phyloP scores from a whole-genome alignment of 1,284 basidiomycete genomes.

The Fomitiporia mediterranea region DNA sequence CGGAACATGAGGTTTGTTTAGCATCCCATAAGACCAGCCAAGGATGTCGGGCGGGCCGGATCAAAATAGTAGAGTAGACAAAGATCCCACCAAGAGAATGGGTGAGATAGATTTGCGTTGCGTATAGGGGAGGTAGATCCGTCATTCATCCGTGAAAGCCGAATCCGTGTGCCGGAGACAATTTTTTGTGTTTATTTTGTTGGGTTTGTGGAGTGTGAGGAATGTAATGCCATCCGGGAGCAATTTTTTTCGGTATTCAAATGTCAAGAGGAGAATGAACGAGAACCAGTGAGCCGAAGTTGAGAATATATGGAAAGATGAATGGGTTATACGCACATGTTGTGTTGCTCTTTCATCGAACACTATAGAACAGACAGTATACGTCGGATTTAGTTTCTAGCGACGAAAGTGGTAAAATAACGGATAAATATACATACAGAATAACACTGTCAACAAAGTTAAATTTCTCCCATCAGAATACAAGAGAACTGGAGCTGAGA shows the following conservation, averaged over 20 bases:
- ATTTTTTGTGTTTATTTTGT: too few relatives aligned
- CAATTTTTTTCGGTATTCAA: background rate
- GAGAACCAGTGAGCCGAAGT: background rate
- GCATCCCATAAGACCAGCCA: too few relatives aligned
- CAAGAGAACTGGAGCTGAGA: background rate
- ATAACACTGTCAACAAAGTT: slow-evolving; percentile 55
- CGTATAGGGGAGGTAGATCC: background rate
- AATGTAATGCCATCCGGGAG: background rate
- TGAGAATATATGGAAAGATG: background rate
- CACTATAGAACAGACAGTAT: slow-evolving; percentile 43
- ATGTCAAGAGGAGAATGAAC: background rate
- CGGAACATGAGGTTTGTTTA: background rate
- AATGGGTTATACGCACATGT: slow-evolving; percentile 53
- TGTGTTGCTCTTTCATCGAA: slow-evolving; percentile 93
- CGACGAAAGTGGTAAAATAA: slow-evolving; percentile 18
- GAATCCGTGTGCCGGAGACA: background rate
- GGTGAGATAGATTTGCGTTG: too few relatives aligned
- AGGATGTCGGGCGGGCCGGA: slow-evolving; percentile 8
- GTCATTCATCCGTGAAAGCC: background rate
- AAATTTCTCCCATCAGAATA: slow-evolving; percentile 16
- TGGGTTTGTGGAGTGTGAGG: background rate
- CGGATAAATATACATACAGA: slow-evolving; percentile 47
- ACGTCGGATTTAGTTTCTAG: slow-evolving; percentile 19
- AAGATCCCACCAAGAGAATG: too few relatives aligned
- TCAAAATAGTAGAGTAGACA: background rate